Evolutionary conservation across 1,284 basidiomycete genomes (phyloP), one percentile per base, ranked within the genome.

Genomic region (Apiotrichum gamsii): DNA sequence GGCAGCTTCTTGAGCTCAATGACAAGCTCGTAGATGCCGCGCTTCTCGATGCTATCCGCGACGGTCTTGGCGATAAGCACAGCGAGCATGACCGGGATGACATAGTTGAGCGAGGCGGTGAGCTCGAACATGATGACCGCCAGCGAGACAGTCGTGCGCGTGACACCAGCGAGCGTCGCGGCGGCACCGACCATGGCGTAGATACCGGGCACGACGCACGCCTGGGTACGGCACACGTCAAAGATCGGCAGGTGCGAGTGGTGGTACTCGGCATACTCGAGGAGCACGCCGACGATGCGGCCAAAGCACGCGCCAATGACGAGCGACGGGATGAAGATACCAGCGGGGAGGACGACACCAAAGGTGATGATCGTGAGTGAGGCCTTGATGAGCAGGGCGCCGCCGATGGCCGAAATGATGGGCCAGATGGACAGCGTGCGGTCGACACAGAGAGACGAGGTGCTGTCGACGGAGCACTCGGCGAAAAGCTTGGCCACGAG

Each of bases 51-150:
- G 6, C 85, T 85, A 69, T 96, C 91, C 14, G 87, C 89, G 3
- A 89, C 82, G 0, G 91, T 93, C 76, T 96, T 96, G 23, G 93
- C 91, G 8, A 93, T 84, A 24, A 97, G 78, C 5, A 97, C 75
- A 8, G 69, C 69, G 23, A 97, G 70, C 87, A 96, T 96, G 56
- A 96, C 83, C 1, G 94, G 94, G 0, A 94, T 85, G n/a, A 82
- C 86, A 69, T 97, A 96, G 4, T 88, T 91, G 54, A 98, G 74
- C 1, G 90, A 91, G 54, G 90, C 87, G 1, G 93, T 98, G 39
- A 98, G 78, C 70, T 97, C 94, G 62, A 96, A 89, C 81, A 96
- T 90, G 73, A 97, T 97, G 44, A 97, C 93, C 2, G 90, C 91
- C 41, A 96, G 78, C 2, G 90, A 93, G 9, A 96, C 88, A 0